A percentile compares a stretch with the other conserved stretches of the same genome.
phyloP scores from a whole-genome alignment of 108 stramenopile genomes.

The Nitzschia sp. region DNA sequence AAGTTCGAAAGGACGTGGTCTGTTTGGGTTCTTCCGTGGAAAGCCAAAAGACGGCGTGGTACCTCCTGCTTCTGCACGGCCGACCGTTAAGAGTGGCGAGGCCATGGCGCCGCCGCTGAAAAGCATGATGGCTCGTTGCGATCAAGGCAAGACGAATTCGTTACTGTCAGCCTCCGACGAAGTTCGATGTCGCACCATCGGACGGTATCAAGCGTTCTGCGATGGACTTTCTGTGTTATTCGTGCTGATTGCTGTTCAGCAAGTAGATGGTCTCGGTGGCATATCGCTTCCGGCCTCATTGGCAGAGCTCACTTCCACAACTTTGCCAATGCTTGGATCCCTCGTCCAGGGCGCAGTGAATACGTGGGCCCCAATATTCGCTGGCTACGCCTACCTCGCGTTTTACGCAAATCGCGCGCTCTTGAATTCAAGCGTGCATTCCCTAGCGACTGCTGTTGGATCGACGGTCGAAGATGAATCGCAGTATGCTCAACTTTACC shows the following conservation, averaged over 20 bases:
- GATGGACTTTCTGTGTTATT: slow-evolving; percentile 49
- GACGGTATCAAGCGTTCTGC: slow-evolving; percentile 51
- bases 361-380: slow-evolving; percentile 65
- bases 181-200: slow-evolving; percentile 35
- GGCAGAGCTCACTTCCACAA: slow-evolving; percentile 8
- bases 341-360: slow-evolving; percentile 24
- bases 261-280: slow-evolving; percentile 22
- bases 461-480: slow-evolving; percentile 48
- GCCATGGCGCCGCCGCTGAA: slow-evolving; percentile 29
- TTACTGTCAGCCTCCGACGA: slow-evolving; percentile 31
- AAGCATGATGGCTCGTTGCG: slow-evolving; percentile 35
- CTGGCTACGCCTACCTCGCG: slow-evolving; percentile 52
- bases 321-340: slow-evolving; percentile 25
- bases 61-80: background rate
- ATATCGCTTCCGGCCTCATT: slow-evolving; percentile 30
- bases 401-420: slow-evolving; percentile 37
- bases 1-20: background rate
- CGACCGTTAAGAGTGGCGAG: background rate
- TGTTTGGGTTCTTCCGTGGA: slow-evolving; percentile 25
- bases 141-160: slow-evolving; percentile 37
- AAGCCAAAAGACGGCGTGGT: background rate
- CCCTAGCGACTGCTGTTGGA: slow-evolving; percentile 36
- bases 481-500: slow-evolving; percentile 68
- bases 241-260: slow-evolving; percentile 39
- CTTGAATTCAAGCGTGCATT: slow-evolving; percentile 32